Base-by-base conservation (phyloP, 2,329 filamentous ascomycete genomes). In the Chaetothyriales sp. region DNA sequence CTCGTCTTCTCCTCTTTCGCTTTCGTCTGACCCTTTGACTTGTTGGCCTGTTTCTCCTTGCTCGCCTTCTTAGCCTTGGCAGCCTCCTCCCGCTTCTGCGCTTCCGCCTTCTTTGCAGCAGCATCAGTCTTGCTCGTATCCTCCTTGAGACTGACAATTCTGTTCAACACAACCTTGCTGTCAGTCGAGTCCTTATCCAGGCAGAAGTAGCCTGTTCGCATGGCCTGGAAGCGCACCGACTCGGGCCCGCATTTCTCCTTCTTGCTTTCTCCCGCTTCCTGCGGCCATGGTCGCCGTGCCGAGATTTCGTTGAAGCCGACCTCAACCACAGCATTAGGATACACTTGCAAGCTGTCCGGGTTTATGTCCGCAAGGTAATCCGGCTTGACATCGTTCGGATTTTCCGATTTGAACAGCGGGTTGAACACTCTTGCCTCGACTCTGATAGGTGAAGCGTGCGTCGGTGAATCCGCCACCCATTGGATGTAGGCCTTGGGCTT, bases 71-170 rank as follows among this genome's bases (percentile, higher is more conserved):
- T 43, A 15, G 18, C 63, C 59, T 44, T 65, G 63, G 52, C 65
- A 65, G 49, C 60, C 63, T 40, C 63, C 66, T 47, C 64, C 63
- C 2, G 63, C 66, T 50, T 65, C 66, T 18, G 64, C 63, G 44
- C 65, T 65, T 28, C 61, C 59, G 46, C 66, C 66, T 52, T 66
- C 64, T 33, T 62, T 58, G 49, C 65, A 64, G 50, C 65, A 62
- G 43, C 59, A 20, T 46, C 33, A 13, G 61, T 66, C 75, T 89
- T 89, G 51, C 81, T 81, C n/a, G 78, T 72, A 64, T 94, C 87
- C 69, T 95, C 89, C 73, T 94, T 94, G 63, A 95, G 69, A 47
- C 85, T 86, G 19, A 97, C 89, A 63, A 97, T 95, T 49, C 88
- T 78, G 71, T 97, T 97, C 28, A 97, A 71, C 47, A 97, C 79